phyloP scores from a whole-genome alignment of 2,329 filamentous ascomycete genomes.

The Tricladium varicosporioides region DNA sequence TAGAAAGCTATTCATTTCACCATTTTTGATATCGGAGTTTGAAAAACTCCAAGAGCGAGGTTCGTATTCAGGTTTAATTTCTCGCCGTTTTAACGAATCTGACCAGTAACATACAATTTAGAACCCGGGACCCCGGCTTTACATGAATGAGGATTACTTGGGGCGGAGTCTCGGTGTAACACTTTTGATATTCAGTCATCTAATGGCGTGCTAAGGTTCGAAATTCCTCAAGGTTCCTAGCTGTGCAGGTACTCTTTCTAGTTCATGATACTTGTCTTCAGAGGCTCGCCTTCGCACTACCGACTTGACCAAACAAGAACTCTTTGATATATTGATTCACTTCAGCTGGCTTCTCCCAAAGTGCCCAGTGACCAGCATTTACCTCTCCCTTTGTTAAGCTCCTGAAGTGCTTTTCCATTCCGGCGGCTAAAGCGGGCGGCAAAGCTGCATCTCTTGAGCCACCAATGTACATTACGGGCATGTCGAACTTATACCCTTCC shows the following conservation, averaged over 20 bases:
- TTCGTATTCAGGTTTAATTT: too few species aligned
- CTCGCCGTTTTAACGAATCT: too few species aligned
- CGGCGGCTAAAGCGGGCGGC: constrained; percentile 65
- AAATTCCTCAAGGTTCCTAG: too few species aligned
- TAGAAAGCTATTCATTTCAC: too few species aligned
- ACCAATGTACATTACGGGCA: constrained; percentile 72
- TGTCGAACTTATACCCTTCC: constrained; percentile 50
- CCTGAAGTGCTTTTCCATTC: constrained; percentile 68
- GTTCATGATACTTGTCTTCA: background rate
- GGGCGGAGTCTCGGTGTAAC: background rate
- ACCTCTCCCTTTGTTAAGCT: constrained; percentile 63
- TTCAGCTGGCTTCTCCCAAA: constrained; percentile 69
- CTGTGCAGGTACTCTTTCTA: too few species aligned
- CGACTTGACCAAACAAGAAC: constrained; percentile 22
- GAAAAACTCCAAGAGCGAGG: too few species aligned
- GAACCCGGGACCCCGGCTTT: too few species aligned
- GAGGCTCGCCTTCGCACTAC: constrained; percentile 9
- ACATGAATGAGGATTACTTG: background rate
- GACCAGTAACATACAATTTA: too few species aligned
- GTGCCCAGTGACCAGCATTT: constrained; percentile 75
- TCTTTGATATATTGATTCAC: constrained; percentile 61
- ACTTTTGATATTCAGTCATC: too few species aligned
- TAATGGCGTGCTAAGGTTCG: too few species aligned
- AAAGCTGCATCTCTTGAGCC: constrained; percentile 71
- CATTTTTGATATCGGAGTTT: too few species aligned